Percentiles rank a stretch among this genome's conserved stretches.
These are phyloP conservation scores for Mortierella sp. DNA, from an alignment of 371 early-diverging fungal genomes.

Conservation along the genomic window DNA sequence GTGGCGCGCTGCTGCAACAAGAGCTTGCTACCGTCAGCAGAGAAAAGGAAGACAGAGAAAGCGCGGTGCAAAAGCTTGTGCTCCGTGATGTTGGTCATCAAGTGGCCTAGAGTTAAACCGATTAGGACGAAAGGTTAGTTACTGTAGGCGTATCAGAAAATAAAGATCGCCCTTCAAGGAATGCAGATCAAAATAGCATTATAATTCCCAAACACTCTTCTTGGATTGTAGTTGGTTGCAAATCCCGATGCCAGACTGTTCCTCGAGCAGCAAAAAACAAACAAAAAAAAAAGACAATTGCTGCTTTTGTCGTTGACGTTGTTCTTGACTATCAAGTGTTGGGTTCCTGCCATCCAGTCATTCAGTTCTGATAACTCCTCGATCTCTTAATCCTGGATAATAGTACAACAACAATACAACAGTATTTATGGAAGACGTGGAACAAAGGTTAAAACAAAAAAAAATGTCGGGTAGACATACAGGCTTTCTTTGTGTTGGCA, in stretches of 20 bases:
- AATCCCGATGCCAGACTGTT: neutral
- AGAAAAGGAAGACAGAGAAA: conserved; percentile 96
- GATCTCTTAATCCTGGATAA: too few species aligned
- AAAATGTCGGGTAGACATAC: conserved; percentile 63
- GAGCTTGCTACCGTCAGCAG: conserved; percentile 76
- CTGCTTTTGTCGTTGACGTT: too few species aligned
- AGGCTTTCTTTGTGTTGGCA: conserved; percentile 91
- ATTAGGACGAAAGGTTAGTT: neutral
- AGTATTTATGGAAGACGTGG: neutral
- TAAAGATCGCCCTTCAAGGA: neutral
- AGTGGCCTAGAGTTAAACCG: conserved; percentile 74
- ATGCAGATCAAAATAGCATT: neutral
- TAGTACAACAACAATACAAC: too few species aligned
- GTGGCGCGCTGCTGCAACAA: conserved; percentile 94
- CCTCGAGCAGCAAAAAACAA: neutral
- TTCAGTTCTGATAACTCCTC: too few species aligned
- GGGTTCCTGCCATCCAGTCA: too few species aligned
- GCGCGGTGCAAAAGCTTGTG: conserved; percentile 94
- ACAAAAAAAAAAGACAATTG: too few species aligned
- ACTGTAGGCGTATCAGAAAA: neutral
- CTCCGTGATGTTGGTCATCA: conserved; percentile 88
- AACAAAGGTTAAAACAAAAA: neutral
- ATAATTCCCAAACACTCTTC: neutral
- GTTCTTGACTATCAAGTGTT: too few species aligned
- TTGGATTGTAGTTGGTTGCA: neutral